Evolutionary conservation across 2,329 filamentous ascomycete species (phyloP), one percentile per base, ranked within the genome.

Genomic region (Fusarium equiseti): DNA sequence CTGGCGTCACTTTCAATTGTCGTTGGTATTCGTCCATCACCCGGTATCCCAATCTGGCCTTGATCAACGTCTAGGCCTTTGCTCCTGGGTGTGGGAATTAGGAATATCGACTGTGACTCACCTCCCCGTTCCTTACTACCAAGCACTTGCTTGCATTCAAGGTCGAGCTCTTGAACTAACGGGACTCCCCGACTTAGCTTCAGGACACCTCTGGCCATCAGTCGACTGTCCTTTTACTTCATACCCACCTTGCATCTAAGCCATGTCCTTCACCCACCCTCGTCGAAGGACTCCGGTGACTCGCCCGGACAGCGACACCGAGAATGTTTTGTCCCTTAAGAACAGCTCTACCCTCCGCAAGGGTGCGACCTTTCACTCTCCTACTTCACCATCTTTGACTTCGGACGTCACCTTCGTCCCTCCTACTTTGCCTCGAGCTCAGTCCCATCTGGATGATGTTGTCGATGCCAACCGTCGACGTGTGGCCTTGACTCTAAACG

Each of bases 371-470:
- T 89, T 89, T 74, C 86, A 88, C 75, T 87, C 87, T 79, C 85
- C 78, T 65, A 72, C 77, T 40, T 86, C 86, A 77, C 83, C 85
- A 79, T 75, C 77, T 72, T 71, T 77, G 51, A 64, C 72, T 52
- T 77, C 81, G 64, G 82, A 82, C 62, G 77, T 81, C 35, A 71
- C 77, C 60, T 87, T 87, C 73, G 79, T 79, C 57, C 84, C 87
- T 63, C 87, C 87, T 60, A 81, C 82, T 44, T 85, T 92, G 75
- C 86, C 87, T 73, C 90, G 92, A 64, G 90, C 91, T 52, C 89
- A 91, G 73, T 92, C 91, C 55, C 87, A 83, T 70, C 82, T 93
- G 65, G 91, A 93, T 81, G 90, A 92, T 86, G 89, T 91, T 59
- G 86, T 92, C 78, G 89, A 90, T 76, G 89, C 90, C 69, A 88